Conservation (phyloP, 352 stramenopile species). For the Phytophthora uliginosa region DNA sequence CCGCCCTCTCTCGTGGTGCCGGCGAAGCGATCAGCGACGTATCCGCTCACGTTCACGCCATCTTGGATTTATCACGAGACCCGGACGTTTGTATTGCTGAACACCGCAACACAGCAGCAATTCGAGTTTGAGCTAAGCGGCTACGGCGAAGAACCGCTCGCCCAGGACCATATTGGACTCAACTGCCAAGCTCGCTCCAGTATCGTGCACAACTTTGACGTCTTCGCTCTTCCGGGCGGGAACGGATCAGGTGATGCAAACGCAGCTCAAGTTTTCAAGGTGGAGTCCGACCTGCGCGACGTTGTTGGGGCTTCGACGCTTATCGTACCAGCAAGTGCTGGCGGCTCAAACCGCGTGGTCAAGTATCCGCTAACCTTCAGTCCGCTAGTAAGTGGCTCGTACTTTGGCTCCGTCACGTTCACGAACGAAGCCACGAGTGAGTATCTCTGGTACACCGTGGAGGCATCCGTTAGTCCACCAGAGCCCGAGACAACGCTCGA, state of each 20-base stretch:
- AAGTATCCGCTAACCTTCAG: conserved; percentile 91
- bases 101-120: conserved; percentile 84
- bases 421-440: conserved; percentile 82
- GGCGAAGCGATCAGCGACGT: conserved; percentile 74
- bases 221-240: conserved; percentile 63
- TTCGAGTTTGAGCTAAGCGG: conserved; percentile 93
- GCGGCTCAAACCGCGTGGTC: conserved; percentile 16
- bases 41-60: conserved; percentile 87
- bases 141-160: conserved; percentile 90
- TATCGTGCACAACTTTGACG: conserved; percentile 78
- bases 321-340: conserved; percentile 41
- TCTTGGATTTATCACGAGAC: conserved; percentile 84
- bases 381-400: conserved; percentile 91
- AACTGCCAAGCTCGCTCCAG: conserved; percentile 90
- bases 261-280: conserved; percentile 69
- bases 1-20: conserved; percentile 74
- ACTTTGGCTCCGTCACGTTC: conserved; percentile 95
- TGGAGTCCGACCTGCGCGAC: conserved; percentile 95
- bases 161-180: conserved; percentile 90
- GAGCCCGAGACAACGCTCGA: conserved; percentile 86
- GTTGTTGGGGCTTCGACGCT: conserved; percentile 78
- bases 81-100: conserved; percentile 80
- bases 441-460: conserved; percentile 95
- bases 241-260: conserved; percentile 38
- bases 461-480: conserved; percentile 84